A percentile compares a stretch with the other conserved stretches of the same genome.
Evolutionary conservation across 148 eudicot genomes (phyloP).

Genomic region (Rhododendron mucronatum): DNA sequence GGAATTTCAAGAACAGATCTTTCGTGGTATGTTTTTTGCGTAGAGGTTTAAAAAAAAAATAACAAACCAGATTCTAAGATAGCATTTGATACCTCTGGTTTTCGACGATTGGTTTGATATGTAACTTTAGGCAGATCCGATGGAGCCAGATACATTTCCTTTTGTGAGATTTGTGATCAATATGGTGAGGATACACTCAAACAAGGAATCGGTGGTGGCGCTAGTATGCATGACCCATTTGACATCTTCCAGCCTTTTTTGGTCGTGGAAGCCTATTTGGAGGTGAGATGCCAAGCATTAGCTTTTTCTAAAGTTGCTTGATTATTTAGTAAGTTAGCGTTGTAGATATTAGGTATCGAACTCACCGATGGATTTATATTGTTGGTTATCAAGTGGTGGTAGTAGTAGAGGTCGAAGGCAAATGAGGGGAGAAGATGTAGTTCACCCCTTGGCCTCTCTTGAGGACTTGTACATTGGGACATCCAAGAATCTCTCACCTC

Average conservation of each 20-base stretch:
- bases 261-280: slow-evolving; percentile 57
- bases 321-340: not conserved
- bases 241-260: slow-evolving; percentile 61
- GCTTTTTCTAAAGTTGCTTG: not conserved
- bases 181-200: slow-evolving; percentile 83
- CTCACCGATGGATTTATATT: not conserved
- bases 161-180: slow-evolving; percentile 60
- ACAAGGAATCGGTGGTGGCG: slow-evolving; percentile 82
- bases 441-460: slow-evolving; percentile 67
- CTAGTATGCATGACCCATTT: slow-evolving; percentile 58
- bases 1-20: not conserved
- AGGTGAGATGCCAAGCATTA: slow-evolving; percentile 13
- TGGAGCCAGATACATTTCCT: too few relatives aligned
- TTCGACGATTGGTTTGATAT: not conserved
- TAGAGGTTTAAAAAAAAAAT: not conserved
- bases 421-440: slow-evolving; percentile 62
- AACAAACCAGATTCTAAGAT: not conserved
- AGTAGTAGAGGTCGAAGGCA: slow-evolving; percentile 27
- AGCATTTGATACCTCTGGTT: not conserved
- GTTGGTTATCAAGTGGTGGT: slow-evolving; percentile 33
- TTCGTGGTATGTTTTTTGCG: not conserved
- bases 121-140: slow-evolving; percentile 31
- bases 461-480: slow-evolving; percentile 60
- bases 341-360: not conserved
- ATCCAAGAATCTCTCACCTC: slow-evolving; percentile 54